Percentiles rank a stretch among this genome's conserved stretches.
These are phyloP conservation scores for Medicago lupulina DNA, from an alignment of 306 rosid species.

Conservation along the genomic window DNA sequence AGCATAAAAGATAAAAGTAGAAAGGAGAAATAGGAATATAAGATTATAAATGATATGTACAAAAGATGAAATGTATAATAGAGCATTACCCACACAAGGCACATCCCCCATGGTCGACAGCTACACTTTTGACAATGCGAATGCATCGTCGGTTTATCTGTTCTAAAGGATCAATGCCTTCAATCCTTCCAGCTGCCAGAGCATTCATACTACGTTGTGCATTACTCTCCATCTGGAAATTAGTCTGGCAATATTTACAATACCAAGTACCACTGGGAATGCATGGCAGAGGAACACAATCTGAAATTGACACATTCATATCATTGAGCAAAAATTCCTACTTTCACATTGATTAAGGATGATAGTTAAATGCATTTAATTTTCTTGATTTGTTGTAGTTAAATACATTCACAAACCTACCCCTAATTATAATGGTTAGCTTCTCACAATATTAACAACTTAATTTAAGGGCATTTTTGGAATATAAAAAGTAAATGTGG, in stretches of 20 bases:
- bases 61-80: constrained; percentile 9
- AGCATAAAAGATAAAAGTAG: neutral
- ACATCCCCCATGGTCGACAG: constrained; percentile 85
- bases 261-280: constrained; percentile 81
- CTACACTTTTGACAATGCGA: constrained; percentile 72
- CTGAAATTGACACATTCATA: constrained; percentile 52
- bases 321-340: neutral
- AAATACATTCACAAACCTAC: no score
- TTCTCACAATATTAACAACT: no score
- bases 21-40: neutral
- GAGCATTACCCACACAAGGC: constrained; percentile 76
- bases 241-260: constrained; percentile 81
- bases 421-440: no score
- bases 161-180: constrained; percentile 75
- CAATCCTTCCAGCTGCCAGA: constrained; percentile 82
- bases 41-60: neutral
- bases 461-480: no score
- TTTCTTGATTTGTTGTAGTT: neutral
- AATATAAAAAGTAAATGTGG: no score
- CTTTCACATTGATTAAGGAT: neutral
- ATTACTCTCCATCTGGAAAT: constrained; percentile 62
- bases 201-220: constrained; percentile 74
- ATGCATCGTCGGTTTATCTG: constrained; percentile 80
- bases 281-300: constrained; percentile 70
- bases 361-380: neutral